Evolutionary conservation across 2,329 filamentous ascomycete species (phyloP).

Genomic region (Nannizziopsis barbatae): DNA sequence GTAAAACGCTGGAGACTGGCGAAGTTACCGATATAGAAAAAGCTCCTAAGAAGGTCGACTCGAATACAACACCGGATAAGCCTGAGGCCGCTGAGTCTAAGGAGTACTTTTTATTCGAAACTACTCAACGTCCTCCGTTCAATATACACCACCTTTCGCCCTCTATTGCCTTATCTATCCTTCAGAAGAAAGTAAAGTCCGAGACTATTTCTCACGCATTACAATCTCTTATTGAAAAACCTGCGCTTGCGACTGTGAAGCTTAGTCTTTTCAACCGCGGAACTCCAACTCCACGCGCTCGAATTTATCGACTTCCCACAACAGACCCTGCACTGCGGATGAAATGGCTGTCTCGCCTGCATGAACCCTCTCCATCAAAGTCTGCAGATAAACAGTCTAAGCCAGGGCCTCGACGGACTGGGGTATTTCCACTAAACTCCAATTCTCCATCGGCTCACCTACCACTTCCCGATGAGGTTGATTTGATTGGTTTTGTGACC

Average conservation of each 20-base stretch:
- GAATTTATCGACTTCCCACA: slow-evolving; percentile 75
- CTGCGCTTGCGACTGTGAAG: slow-evolving; percentile 48
- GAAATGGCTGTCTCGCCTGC: slow-evolving; percentile 52
- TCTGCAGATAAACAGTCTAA: background rate
- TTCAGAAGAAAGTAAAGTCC: slow-evolving; percentile 21
- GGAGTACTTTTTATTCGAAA: slow-evolving; percentile 7
- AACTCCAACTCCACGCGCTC: slow-evolving; percentile 57
- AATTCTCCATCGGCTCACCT: slow-evolving; percentile 30
- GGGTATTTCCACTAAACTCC: slow-evolving; percentile 37
- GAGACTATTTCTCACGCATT: slow-evolving; percentile 11
- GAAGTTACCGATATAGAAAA: background rate
- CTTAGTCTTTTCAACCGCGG: slow-evolving; percentile 61
- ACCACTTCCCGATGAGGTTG: slow-evolving; percentile 57
- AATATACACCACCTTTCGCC: slow-evolving; percentile 34
- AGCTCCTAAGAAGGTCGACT: background rate
- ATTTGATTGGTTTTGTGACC: slow-evolving; percentile 84
- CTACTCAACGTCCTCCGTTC: slow-evolving; percentile 20
- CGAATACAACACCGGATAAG: background rate
- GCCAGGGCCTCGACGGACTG: background rate
- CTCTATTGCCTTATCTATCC: slow-evolving; percentile 27
- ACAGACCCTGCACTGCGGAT: slow-evolving; percentile 44
- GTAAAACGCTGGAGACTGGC: slow-evolving; percentile 12
- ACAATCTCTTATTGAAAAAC: slow-evolving; percentile 17
- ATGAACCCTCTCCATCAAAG: background rate
- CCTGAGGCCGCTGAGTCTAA: background rate